phyloP scores from a whole-genome alignment of 73 alveolate genomes.

The Breviolum minutum region DNA sequence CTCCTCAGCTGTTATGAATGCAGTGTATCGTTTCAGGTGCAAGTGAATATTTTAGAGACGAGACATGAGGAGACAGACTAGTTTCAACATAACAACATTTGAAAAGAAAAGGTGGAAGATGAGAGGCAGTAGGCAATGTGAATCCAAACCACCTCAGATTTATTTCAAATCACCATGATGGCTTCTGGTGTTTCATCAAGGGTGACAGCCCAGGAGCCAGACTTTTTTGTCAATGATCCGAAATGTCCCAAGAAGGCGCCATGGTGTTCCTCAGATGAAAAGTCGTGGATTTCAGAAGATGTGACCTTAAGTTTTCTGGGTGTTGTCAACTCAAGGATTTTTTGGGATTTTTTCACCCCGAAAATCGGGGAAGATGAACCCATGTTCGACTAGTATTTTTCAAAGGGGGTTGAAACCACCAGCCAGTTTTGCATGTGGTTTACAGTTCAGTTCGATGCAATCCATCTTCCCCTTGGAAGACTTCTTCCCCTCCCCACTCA shows the following conservation, averaged over 20 bases:
- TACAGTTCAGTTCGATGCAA: neutral
- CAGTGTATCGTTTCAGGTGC: no score
- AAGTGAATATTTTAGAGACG: no score
- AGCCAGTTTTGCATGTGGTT: neutral
- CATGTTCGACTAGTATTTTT: no score
- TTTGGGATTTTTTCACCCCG: no score
- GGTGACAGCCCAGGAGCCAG: constrained; percentile 52
- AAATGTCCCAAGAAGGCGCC: constrained; percentile 41
- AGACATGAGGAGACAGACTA: no score
- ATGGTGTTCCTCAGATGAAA: constrained; percentile 27
- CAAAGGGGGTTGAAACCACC: no score
- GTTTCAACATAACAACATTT: no score
- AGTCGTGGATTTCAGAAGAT: neutral
- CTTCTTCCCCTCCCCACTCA: neutral
- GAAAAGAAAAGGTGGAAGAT: neutral
- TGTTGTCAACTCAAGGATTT: no score
- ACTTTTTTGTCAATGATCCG: constrained; percentile 67
- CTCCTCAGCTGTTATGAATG: neutral
- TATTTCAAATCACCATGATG: no score
- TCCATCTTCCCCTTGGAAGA: neutral
- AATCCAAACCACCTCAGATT: no score
- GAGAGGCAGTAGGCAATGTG: neutral
- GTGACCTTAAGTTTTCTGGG: no score
- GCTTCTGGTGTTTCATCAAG: neutral
- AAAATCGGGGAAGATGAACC: no score